Evolutionary conservation across 208 protist genomes (phyloP), one percentile per base, ranked within the genome.

Genomic region (Leishmania lainsoni): DNA sequence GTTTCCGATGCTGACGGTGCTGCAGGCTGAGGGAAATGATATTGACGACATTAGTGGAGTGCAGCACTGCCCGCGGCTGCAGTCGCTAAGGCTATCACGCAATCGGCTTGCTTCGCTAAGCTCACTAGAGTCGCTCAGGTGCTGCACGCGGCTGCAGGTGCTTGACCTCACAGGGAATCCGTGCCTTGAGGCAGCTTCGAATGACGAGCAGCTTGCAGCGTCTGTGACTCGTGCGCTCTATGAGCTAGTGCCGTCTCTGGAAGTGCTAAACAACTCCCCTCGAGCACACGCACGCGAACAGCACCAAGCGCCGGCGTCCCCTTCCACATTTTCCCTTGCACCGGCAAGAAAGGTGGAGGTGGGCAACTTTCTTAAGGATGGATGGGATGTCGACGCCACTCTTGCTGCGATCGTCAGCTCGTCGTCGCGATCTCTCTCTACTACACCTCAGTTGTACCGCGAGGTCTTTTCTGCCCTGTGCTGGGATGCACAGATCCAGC

Each of bases 21-120:
- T 98, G 48, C 92, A 98, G 79, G 83, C 85, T 3, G 92, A 98
- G 68, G 88, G 90, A 29, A 98, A 98, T 78, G 69, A 73, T 12
- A 72, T 98, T n/a, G 61, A 10, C 8, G 75, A 87, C 77, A 79
- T 98, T 16, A 86, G 86, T 0, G 95, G 93, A 0, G 69, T 98
- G 32, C 70, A 56, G 12, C 74, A 86, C 63, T 97, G 93, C 75
- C 79, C 81, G 8, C 92, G 93, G 5, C 83, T 98, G 56, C 79
- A 74, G n/a, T 83, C 72, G 1, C 61, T 96, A 16, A 91, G 89
- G 59, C 59, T 98, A 14, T 81, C 92, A 4, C 83, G 89, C 66
- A 98, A 98, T 78, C 75, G 76, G n/a, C 81, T 98, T 10, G 49
- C 66, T 0, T 69, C 59, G 16, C 42, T 89, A 16, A 71, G 83